phyloP scores from a whole-genome alignment of 495 filamentous ascomycete genomes.

The Aspergillus biplanus region DNA sequence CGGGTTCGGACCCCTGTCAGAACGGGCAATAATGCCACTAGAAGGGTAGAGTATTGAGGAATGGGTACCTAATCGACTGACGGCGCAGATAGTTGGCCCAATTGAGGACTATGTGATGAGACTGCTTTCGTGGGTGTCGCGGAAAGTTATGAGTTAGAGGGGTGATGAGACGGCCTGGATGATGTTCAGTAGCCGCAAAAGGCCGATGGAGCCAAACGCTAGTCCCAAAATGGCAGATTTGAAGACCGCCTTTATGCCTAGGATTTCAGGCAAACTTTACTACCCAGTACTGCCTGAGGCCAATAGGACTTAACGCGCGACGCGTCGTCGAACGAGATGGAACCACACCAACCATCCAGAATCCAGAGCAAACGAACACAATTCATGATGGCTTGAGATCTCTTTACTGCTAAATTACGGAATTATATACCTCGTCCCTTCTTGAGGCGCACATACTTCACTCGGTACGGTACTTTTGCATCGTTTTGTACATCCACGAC shows the following conservation, averaged over 20 bases:
- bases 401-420: background rate
- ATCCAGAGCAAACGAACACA: background rate
- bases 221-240: conserved; percentile 37
- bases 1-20: conserved; percentile 27
- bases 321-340: conserved; percentile 32
- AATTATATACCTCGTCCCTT: background rate
- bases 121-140: conserved; percentile 30
- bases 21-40: conserved; percentile 13
- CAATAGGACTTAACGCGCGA: conserved; percentile 37
- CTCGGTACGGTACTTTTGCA: conserved; percentile 12
- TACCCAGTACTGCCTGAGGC: conserved; percentile 31
- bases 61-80: conserved; percentile 19
- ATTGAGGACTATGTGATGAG: conserved; percentile 30
- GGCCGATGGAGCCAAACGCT: conserved; percentile 46
- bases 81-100: conserved; percentile 22
- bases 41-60: conserved; percentile 11
- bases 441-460: background rate
- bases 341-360: conserved; percentile 9
- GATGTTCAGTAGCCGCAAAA: conserved; percentile 54
- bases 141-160: conserved; percentile 34
- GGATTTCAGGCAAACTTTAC: conserved; percentile 21
- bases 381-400: background rate
- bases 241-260: conserved; percentile 37
- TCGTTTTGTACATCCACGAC: background rate
- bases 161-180: conserved; percentile 41